Conservation (phyloP, 768 basidiomycete genomes). For the Termitomyces sp. region DNA sequence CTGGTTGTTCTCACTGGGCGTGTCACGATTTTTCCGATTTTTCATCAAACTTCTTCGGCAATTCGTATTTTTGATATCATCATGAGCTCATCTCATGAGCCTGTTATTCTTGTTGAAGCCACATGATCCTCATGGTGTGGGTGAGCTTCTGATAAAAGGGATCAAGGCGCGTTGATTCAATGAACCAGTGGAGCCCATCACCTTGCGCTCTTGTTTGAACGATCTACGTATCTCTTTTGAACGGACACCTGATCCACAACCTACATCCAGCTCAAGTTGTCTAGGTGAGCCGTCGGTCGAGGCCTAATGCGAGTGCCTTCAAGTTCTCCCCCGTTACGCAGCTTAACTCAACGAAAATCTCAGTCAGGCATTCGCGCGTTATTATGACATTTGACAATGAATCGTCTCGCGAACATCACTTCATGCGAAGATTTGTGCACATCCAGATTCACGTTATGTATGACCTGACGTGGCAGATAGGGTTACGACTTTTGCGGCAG, state of each 20-base stretch:
- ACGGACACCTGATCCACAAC: background rate
- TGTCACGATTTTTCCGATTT: background rate
- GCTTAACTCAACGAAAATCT: background rate
- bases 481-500: too few species aligned
- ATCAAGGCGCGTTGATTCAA: too few species aligned
- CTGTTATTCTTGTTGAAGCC: background rate
- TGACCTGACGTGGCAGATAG: background rate
- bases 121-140: background rate
- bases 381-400: background rate
- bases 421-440: background rate
- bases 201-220: background rate
- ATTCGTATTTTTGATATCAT: background rate
- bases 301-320: background rate
- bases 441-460: background rate
- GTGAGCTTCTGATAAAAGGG: background rate
- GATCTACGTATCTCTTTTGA: background rate
- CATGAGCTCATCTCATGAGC: background rate
- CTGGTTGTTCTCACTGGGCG: background rate
- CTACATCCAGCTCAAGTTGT: background rate
- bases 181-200: background rate
- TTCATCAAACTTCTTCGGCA: slow-evolving; percentile 2
- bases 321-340: too few species aligned
- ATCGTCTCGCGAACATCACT: background rate
- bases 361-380: background rate
- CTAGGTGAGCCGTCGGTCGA: background rate